A percentile compares a stretch with the other conserved stretches of the same genome.
These are phyloP conservation scores for Auricularia sp. DNA, from an alignment of 768 basidiomycete genomes.

Conservation along the genomic window DNA sequence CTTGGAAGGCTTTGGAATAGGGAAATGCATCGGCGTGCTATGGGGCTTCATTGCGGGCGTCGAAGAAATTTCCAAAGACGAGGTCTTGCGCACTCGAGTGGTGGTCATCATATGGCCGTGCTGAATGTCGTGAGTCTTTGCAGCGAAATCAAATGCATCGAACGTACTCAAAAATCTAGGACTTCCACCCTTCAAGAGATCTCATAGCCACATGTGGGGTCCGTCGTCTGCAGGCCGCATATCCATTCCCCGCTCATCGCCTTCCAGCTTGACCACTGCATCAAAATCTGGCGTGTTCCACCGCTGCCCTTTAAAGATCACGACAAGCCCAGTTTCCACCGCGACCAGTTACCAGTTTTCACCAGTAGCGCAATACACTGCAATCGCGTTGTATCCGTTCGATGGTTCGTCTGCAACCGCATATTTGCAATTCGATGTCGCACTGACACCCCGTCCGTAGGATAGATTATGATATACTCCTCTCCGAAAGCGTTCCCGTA, in stretches of 20 bases:
- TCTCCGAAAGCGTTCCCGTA: constrained; percentile 23
- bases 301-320: constrained; percentile 15
- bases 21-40: constrained; percentile 53
- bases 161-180: constrained; percentile 26
- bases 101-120: constrained; percentile 64
- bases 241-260: too few species aligned
- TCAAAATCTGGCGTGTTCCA: constrained; percentile 67
- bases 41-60: constrained; percentile 37
- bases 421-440: neutral
- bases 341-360: constrained; percentile 72
- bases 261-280: constrained; percentile 53
- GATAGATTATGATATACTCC: constrained; percentile 40
- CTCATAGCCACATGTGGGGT: constrained; percentile 74
- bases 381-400: constrained; percentile 51
- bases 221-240: constrained; percentile 16
- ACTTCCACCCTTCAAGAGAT: constrained; percentile 56
- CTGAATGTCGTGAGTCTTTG: constrained; percentile 42
- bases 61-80: neutral
- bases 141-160: constrained; percentile 1
- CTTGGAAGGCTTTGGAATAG: constrained; percentile 47
- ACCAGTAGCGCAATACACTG: constrained; percentile 58
- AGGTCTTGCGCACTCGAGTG: constrained; percentile 32
- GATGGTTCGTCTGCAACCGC: constrained; percentile 36
- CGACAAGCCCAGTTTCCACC: constrained; percentile 21
- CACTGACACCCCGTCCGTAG: constrained; percentile 22